A percentile compares a stretch with the other conserved stretches of the same genome.
These are phyloP conservation scores for Tetrapyrgos nigripes DNA, from an alignment of 1,284 basidiomycete genomes.

Conservation along the genomic window DNA sequence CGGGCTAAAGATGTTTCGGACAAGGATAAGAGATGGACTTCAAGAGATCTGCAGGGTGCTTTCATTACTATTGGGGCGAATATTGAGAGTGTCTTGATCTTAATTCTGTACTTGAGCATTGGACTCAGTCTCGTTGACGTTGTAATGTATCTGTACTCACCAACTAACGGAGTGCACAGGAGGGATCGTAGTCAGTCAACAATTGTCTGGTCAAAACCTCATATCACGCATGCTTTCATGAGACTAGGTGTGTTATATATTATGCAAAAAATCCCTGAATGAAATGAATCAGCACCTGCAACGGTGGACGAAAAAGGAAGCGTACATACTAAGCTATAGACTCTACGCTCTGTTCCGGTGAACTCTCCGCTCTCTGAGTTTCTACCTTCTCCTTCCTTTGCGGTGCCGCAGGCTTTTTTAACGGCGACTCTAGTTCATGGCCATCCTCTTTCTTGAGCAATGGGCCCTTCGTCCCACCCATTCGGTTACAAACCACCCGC, in stretches of 20 bases:
- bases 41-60: no score
- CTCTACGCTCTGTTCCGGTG: neutral
- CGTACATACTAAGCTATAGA: neutral
- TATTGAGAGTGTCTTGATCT: no score
- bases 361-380: neutral
- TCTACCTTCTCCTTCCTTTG: neutral
- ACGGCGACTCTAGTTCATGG: neutral
- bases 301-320: neutral
- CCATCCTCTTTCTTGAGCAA: neutral
- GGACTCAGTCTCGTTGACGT: no score
- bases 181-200: neutral
- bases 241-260: neutral
- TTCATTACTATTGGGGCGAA: no score
- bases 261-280: neutral
- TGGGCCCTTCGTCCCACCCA: conserved; percentile 51
- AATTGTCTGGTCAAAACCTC: neutral
- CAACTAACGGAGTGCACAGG: no score
- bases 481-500: conserved; percentile 45
- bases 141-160: no score
- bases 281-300: neutral
- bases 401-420: neutral
- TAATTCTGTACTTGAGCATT: no score
- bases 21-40: neutral
- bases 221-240: neutral
- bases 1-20: neutral